Base-by-base conservation (phyloP, 305 asterid species). In the Fraxinus baroniana region DNA sequence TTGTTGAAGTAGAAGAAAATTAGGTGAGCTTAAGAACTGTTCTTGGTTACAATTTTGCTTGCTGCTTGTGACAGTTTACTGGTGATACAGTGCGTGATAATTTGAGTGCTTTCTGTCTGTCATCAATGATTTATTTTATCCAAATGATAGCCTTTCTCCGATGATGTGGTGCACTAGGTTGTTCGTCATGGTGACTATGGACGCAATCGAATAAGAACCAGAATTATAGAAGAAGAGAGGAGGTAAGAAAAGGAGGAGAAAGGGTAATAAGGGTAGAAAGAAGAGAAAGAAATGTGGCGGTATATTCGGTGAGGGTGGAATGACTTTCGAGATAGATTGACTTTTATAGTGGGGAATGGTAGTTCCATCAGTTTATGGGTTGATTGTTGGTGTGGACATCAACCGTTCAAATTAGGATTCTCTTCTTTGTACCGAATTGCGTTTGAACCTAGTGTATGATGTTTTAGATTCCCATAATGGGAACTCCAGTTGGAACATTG, bases 1-100 rank as follows among this genome's bases (percentile, higher is more conserved):
- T 46, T 15, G 13, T 73, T 57, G 30, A 30, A 28, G 74, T 35
- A 46, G 79, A 82, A 71, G 64, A 82, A 49, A 30, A 73, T 77
- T 79, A 68, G 72, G 79, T 37, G 15, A 15, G 79, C 83, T 64
- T 74, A 52, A 81, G 24, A 62, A 6, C 64, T 7, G 18, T 80
- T 71, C 74, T 26, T 70, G 20, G n/a, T 26, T 5, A 22, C 52
- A 35, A 20, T 36, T 57, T 30, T 49, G 24, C 55, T 36, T 46
- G 76, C 28, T 76, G 82, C 22, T 55, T 76, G n/a, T 55, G 37
- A 68, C 49, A 52, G 72, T 73, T 76, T 37, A 70, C 44, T 28
- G 26, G 52, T 57, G 60, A 60, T 71, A 79, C 78, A 71, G 44
- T 77, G 32, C 78, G 57, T 60, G 60, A 62, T 44, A 52, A 68